Base-by-base conservation (phyloP, 768 basidiomycete species). In the Krasilnikovozyma curviuscula region DNA sequence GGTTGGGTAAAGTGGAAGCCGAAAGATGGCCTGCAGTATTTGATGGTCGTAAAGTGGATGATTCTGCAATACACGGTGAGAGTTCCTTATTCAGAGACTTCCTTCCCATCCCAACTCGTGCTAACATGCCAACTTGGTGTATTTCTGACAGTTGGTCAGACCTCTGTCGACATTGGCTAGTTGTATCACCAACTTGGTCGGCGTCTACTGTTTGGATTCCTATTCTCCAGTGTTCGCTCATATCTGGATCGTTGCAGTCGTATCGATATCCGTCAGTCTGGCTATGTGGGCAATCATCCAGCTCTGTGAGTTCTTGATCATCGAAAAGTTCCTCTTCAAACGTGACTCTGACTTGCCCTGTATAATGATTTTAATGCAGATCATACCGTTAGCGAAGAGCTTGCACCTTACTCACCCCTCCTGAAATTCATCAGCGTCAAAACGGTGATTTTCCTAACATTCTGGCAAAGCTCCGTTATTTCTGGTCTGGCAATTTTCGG, bases 251-350 rank as follows among this genome's bases (percentile, higher is more conserved):
- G 67, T 69, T 3, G 57, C 71, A 30, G 64, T 78, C 37, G 72
- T 81, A 32, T 79, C 79, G 2, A 56, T 78, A 31, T 81, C 79
- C 0, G 80, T 84, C 16, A 72, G 79, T 0, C 59, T 82, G 19
- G 78, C 79, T 28, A 81, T 82, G 79, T 83, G 79, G 60, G 79
- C 78, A 59, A 49, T 59, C 4, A 64, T 83, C 19, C 81, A 83
- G 59, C 64, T 84, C 16, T 81, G 79, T 56, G 54, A 80, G 7
- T 63, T 73, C 0, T 68, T 82, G 14, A 63, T 74, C 7, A 62
- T 61, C 12, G 66, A 49, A 49, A 21, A 24, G 28, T n/a, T 19
- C 25, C 9, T 7, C 8, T 21, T 39, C 38, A 9, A 21, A 16
- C 8, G 9, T 39, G 38, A 39, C 18, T 82, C 12, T 72, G 78